Conservation (phyloP, 768 basidiomycete species). For the Lentinula detonsa region DNA sequence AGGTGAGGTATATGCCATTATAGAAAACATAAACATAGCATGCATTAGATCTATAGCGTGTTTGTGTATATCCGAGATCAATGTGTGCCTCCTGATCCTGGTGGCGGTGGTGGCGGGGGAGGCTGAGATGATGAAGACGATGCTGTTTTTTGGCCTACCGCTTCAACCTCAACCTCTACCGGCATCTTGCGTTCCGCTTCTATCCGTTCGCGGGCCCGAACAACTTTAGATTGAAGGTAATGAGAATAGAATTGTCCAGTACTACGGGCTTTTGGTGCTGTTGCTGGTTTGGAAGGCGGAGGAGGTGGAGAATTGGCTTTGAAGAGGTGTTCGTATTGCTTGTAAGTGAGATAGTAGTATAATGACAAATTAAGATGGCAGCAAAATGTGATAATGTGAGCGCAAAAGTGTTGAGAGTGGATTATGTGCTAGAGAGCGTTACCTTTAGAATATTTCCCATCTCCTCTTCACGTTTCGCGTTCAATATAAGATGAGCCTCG, state of each 20-base stretch:
- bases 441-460: conserved; percentile 74
- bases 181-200: conserved; percentile 63
- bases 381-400: neutral
- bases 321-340: conserved; percentile 95
- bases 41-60: neutral
- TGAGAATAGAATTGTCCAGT: conserved; percentile 60
- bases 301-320: conserved; percentile 79
- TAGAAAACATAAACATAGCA: neutral
- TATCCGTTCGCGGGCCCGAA: conserved; percentile 90
- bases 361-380: neutral
- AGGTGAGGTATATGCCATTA: neutral
- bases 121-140: neutral
- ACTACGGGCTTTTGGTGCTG: conserved; percentile 35
- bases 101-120: neutral
- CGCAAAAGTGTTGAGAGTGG: too few species aligned
- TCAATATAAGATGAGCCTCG: conserved; percentile 91
- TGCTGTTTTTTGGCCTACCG: neutral
- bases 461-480: conserved; percentile 69
- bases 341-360: conserved; percentile 5
- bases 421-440: conserved; percentile 12
- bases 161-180: neutral
- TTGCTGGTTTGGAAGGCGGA: conserved; percentile 42
- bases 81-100: neutral
- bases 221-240: conserved; percentile 96
- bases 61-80: neutral